Percentiles rank a stretch among this genome's conserved stretches.
Evolutionary conservation across 768 basidiomycete species (phyloP).

Genomic region (Rhizopogon sp.): DNA sequence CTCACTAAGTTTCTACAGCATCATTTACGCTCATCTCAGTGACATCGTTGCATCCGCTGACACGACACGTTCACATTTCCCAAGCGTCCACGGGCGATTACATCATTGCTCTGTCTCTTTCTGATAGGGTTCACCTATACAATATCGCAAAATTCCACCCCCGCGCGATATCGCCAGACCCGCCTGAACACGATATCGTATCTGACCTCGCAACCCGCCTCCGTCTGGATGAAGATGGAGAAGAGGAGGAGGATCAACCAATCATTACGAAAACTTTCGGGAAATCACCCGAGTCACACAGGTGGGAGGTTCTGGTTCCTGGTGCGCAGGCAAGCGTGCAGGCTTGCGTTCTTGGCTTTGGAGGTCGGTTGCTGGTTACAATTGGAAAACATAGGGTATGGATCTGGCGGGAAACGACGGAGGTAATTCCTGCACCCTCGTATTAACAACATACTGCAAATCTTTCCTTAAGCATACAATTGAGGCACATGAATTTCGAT

Average conservation of each 20-base stretch:
- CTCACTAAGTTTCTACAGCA: slow-evolving; percentile 32
- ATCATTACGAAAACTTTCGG: slow-evolving; percentile 1
- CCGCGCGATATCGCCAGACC: slow-evolving; percentile 19
- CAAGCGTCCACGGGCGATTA: slow-evolving; percentile 46
- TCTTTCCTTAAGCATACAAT: not conserved
- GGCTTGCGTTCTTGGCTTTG: slow-evolving; percentile 38
- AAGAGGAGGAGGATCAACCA: slow-evolving; percentile 9
- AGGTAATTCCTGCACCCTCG: slow-evolving; percentile 5
- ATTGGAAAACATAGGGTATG: slow-evolving; percentile 19
- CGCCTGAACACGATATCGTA: slow-evolving; percentile 24
- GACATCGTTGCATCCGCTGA: slow-evolving; percentile 36
- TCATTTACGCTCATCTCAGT: slow-evolving; percentile 62
- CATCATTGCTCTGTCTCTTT: slow-evolving; percentile 42
- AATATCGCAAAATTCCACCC: slow-evolving; percentile 44
- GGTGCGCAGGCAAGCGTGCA: slow-evolving; percentile 23
- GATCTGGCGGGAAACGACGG: slow-evolving; percentile 19
- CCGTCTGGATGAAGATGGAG: slow-evolving; percentile 24
- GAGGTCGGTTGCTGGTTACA: slow-evolving; percentile 28
- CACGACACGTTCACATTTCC: slow-evolving; percentile 35
- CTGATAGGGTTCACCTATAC: slow-evolving; percentile 36
- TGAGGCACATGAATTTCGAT: not conserved
- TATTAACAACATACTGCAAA: slow-evolving; percentile 2
- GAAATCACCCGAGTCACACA: slow-evolving; percentile 13
- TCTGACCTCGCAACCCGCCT: slow-evolving; percentile 15
- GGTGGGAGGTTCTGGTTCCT: slow-evolving; percentile 19